A percentile compares a stretch with the other conserved stretches of the same genome.
These are phyloP conservation scores for Adansonia grandidieri DNA, from an alignment of 441 rosid species.

Conservation along the genomic window DNA sequence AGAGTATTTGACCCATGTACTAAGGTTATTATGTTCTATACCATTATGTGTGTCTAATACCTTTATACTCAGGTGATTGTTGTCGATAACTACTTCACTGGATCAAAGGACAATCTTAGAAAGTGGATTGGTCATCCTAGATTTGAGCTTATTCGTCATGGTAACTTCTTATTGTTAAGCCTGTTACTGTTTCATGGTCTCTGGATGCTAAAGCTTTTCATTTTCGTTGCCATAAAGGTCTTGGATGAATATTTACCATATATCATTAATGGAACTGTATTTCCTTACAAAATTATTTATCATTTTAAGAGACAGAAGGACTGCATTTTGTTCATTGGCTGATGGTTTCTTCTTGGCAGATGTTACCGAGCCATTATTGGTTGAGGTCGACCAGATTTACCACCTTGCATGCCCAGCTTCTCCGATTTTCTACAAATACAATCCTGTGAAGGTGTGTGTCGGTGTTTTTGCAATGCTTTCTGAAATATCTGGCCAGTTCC, in stretches of 20 bases:
- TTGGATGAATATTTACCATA: background rate
- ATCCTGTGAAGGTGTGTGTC: conserved; percentile 84
- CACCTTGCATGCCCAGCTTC: conserved; percentile 99
- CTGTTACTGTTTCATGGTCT: conserved; percentile 4
- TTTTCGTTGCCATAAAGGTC: background rate
- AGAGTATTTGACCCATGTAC: conserved; percentile 10
- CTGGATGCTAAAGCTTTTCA: background rate
- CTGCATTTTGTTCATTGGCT: conserved; percentile 13
- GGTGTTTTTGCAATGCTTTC: conserved; percentile 2
- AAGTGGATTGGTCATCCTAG: conserved; percentile 99
- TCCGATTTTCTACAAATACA: conserved; percentile 96
- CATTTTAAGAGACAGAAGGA: background rate
- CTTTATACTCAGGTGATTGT: conserved; percentile 64
- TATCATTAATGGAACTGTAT: background rate
- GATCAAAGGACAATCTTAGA: conserved; percentile 85
- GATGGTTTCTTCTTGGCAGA: conserved; percentile 43
- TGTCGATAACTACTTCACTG: conserved; percentile 91
- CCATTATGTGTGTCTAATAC: background rate
- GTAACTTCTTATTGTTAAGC: conserved; percentile 41
- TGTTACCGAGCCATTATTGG: conserved; percentile 80
- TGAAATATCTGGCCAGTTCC: background rate
- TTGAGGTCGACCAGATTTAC: conserved; percentile 95
- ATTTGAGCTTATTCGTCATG: conserved; percentile 98
- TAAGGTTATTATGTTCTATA: background rate
- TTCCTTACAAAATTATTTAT: background rate